These are phyloP conservation scores for Eremothecium coryli DNA, from an alignment of 1,139 yeast species.

Conservation along the genomic window DNA sequence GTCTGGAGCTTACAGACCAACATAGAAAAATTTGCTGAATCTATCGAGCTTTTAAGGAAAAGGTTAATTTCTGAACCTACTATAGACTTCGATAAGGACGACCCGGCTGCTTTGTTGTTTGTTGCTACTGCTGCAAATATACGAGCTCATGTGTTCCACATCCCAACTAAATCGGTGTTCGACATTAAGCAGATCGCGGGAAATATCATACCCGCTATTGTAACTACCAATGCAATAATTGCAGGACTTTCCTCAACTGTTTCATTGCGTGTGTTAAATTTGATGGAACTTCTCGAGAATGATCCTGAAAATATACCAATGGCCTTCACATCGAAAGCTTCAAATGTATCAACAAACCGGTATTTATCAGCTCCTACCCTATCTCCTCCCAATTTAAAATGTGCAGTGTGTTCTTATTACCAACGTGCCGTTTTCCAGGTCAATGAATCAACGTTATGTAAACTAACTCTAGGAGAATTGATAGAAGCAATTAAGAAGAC, in stretches of 20 bases:
- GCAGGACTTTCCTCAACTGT: conserved; percentile 80
- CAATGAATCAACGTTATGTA: conserved; percentile 19
- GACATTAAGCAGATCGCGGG: conserved; percentile 94
- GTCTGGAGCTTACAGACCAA: conserved; percentile 60
- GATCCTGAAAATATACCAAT: conserved; percentile 33
- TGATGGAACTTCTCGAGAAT: conserved; percentile 19
- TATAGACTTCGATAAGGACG: conserved; percentile 86
- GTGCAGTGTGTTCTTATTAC: conserved; percentile 61
- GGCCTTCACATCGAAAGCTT: conserved; percentile 58
- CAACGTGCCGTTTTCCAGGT: conserved; percentile 43
- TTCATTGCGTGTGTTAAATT: conserved; percentile 47
- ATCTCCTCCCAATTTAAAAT: conserved; percentile 52
- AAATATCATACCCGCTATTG: conserved; percentile 95
- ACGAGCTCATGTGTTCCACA: conserved; percentile 63
- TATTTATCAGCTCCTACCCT: conserved; percentile 58
- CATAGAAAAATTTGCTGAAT: conserved; percentile 46
- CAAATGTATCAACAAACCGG: conserved; percentile 39
- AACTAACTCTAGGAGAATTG: conserved; percentile 35
- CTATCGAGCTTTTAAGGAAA: conserved; percentile 43
- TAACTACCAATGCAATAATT: conserved; percentile 92
- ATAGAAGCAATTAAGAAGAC: conserved; percentile 39
- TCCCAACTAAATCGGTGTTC: conserved; percentile 68
- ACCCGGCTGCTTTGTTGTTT: conserved; percentile 78
- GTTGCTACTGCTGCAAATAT: conserved; percentile 84
- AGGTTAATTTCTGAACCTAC: conserved; percentile 40